These are phyloP conservation scores for Fragosphaeria purpurea DNA, from an alignment of 2,329 filamentous ascomycete species.

Conservation along the genomic window DNA sequence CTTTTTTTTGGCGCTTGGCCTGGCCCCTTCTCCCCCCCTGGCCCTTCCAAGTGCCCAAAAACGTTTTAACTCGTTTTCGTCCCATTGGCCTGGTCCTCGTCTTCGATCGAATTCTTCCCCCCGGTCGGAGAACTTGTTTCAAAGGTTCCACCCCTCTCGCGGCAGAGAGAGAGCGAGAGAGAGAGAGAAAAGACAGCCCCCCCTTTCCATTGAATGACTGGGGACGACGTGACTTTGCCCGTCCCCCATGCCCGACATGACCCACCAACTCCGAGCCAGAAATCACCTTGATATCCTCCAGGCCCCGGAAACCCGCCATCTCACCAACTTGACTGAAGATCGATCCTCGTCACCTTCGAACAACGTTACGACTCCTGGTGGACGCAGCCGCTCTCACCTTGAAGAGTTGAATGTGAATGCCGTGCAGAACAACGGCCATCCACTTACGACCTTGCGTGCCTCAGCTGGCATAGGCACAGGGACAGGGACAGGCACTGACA, in stretches of 20 bases:
- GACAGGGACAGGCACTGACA: background rate
- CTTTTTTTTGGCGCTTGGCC: background rate
- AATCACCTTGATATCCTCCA: background rate
- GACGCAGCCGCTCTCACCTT: slow-evolving; percentile 2
- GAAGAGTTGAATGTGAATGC: slow-evolving; percentile 5
- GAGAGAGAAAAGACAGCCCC: too few species aligned
- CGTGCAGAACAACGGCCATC: slow-evolving; percentile 3
- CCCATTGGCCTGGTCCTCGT: slow-evolving; percentile 1
- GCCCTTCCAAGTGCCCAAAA: too few species aligned
- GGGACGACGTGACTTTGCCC: background rate
- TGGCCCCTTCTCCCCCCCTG: background rate
- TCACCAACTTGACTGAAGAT: too few species aligned
- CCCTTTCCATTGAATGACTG: slow-evolving; percentile 5
- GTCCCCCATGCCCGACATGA: slow-evolving; percentile 2
- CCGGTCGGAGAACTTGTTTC: background rate
- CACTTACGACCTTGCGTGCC: too few species aligned
- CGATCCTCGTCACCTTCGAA: too few species aligned
- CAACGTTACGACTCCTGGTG: background rate
- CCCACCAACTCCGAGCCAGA: slow-evolving; percentile 2
- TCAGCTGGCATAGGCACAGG: too few species aligned
- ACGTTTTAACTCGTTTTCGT: background rate
- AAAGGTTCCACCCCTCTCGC: background rate
- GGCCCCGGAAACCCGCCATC: too few species aligned
- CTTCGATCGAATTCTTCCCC: background rate
- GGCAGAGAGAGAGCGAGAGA: background rate